These are phyloP conservation scores for Schwanniomyces sp. DNA, from an alignment of 805 yeast species.

Conservation along the genomic window DNA sequence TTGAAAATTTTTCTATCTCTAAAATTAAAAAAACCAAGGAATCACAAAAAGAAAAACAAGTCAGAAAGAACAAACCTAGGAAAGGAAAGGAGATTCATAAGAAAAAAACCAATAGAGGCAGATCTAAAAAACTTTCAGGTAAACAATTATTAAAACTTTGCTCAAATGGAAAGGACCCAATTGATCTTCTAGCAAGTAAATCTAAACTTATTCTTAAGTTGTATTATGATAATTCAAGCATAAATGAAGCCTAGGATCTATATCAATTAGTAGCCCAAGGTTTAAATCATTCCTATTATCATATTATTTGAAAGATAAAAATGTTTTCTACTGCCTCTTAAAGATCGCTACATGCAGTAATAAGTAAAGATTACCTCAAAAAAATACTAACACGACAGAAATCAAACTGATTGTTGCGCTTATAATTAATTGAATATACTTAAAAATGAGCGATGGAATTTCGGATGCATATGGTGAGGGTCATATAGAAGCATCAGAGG, in stretches of 20 bases:
- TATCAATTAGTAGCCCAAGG: no score
- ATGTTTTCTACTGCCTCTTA: no score
- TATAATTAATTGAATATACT: neutral
- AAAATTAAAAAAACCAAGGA: neutral
- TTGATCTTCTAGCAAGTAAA: slow-evolving; percentile 7
- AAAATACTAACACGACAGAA: no score
- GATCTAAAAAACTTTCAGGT: neutral
- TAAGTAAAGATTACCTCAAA: no score
- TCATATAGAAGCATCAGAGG: neutral
- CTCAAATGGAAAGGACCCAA: slow-evolving; percentile 12
- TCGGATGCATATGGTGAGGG: neutral
- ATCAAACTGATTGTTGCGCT: neutral
- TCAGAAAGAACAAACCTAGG: neutral
- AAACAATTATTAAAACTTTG: slow-evolving; percentile 6
- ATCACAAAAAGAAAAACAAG: neutral
- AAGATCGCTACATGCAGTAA: no score
- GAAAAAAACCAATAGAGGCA: neutral
- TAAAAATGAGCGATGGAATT: neutral
- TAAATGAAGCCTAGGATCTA: no score
- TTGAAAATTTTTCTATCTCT: neutral
- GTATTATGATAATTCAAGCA: neutral
- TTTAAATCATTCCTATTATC: no score
- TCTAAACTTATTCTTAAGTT: neutral
- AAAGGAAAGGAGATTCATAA: neutral
- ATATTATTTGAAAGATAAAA: no score